Base-by-base conservation (phyloP, 768 basidiomycete genomes). In the Naganishia vaughanmartiniae region DNA sequence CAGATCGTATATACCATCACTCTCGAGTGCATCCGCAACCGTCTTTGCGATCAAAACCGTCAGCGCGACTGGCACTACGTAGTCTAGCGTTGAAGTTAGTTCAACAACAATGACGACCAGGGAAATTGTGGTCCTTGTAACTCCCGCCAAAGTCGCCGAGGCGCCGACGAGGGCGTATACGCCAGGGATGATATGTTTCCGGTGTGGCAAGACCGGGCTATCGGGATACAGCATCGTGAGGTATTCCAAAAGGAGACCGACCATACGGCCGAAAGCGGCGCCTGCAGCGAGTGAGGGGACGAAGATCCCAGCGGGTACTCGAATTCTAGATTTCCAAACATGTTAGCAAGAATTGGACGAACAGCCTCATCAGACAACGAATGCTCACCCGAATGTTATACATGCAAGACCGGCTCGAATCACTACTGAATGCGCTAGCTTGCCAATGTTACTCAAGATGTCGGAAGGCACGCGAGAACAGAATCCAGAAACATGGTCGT, bases 41-140 rank as follows among this genome's bases (percentile, higher is more conserved):
- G 91, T 92, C 83, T 94, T 95, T 28, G 91, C 91, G 21, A 93
- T 89, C 26, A 98, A 86, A 19, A 99, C 83, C 11, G 79, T 77
- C 53, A 78, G 39, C 69, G 76, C 75, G 26, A 78, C 72, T 0
- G 76, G 78, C 0, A 82, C 90, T 15, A 88, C 89, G 81, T 98
- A 98, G 2, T 91, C 93, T 73, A 99, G 83, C 0, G 92, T 92
- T 74, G 92, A 90, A 4, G 95, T 95, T 51, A 98, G 84, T 77
- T 98, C 95, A 77, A 97, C 92, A 84, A 90, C 92, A 81, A 98
- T 99, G 63, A 98, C 96, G 4, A 93, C 93, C 68, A 97, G 85
- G 0, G 93, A 94, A 30, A 98, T 90, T 28, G 79, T 79, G 75
- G 88, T 82, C 70, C 92, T 89, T 65, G 95, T 97, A 19, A 97